phyloP scores from a whole-genome alignment of 1,284 basidiomycete species.

The Ceratobasidium sp. region DNA sequence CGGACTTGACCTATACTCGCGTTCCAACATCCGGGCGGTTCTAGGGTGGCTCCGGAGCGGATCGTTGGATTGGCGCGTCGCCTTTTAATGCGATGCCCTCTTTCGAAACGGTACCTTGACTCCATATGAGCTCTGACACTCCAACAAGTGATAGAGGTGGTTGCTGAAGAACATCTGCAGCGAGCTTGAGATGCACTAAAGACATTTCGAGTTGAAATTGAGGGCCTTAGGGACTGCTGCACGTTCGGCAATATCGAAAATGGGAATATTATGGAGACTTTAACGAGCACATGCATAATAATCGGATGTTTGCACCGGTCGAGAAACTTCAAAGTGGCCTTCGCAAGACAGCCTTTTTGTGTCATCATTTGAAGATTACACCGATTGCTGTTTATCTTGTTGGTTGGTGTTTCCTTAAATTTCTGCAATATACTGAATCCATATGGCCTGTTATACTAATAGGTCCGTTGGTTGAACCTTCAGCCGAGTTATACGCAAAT shows the following conservation, averaged over 20 bases:
- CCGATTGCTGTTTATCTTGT: constrained; percentile 33
- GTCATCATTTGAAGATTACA: constrained; percentile 36
- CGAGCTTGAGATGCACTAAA: constrained; percentile 12
- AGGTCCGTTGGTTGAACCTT: constrained; percentile 39
- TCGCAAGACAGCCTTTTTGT: constrained; percentile 5
- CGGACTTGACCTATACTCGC: constrained; percentile 21
- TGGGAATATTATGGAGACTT: background rate
- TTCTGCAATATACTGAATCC: too few species aligned
- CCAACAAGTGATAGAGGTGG: background rate
- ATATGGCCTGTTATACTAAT: too few species aligned
- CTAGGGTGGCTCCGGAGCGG: constrained; percentile 1
- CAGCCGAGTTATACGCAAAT: constrained; percentile 39
- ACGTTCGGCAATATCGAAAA: constrained; percentile 24
- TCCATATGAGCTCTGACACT: constrained; percentile 36
- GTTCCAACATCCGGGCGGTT: constrained; percentile 2
- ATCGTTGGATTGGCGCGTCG: constrained; percentile 35
- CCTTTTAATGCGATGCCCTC: constrained; percentile 39
- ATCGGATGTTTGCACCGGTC: background rate
- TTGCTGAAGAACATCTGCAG: background rate
- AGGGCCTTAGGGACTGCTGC: background rate
- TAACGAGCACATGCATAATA: background rate
- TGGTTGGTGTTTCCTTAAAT: constrained; percentile 31
- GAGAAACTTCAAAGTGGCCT: background rate
- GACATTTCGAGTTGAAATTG: constrained; percentile 16
- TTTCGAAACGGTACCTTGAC: constrained; percentile 35